A percentile compares a stretch with the other conserved stretches of the same genome.
Evolutionary conservation across 1,284 basidiomycete species (phyloP).

Genomic region (Megacollybia platyphylla): DNA sequence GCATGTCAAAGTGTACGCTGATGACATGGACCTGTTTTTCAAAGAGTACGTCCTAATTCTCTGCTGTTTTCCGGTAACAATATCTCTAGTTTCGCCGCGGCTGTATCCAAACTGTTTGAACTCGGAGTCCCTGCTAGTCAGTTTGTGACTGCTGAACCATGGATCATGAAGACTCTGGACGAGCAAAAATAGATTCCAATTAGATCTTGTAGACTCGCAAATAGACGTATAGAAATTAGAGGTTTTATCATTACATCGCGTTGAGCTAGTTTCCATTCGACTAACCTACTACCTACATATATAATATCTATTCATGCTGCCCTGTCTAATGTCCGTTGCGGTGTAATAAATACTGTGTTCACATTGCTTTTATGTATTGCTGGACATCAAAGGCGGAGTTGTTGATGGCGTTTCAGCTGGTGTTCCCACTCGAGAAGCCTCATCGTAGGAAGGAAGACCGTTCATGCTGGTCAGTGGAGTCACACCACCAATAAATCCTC

Average conservation of each 20-base stretch:
- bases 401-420: not conserved
- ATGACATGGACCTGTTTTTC: constrained; percentile 78
- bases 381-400: too few species aligned
- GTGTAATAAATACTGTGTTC: too few species aligned
- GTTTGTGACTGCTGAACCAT: constrained; percentile 57
- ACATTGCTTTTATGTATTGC: too few species aligned
- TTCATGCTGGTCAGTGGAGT: constrained; percentile 66
- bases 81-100: constrained; percentile 63
- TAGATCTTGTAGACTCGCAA: too few species aligned
- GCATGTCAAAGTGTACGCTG: constrained; percentile 73
- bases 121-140: constrained; percentile 79
- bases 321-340: too few species aligned
- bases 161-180: constrained; percentile 54
- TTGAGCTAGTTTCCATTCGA: too few species aligned
- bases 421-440: constrained; percentile 17
- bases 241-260: too few species aligned
- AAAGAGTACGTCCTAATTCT: constrained; percentile 52
- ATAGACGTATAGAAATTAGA: too few species aligned
- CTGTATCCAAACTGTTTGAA: constrained; percentile 70
- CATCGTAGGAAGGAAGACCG: constrained; percentile 76
- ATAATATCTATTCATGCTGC: too few species aligned
- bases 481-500: constrained; percentile 80
- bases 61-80: constrained; percentile 1
- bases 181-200: constrained; percentile 28
- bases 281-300: too few species aligned